Percentiles rank a stretch among this genome's conserved stretches.
Evolutionary conservation across 306 rosid species (phyloP).

Genomic region (Betula pendula): DNA sequence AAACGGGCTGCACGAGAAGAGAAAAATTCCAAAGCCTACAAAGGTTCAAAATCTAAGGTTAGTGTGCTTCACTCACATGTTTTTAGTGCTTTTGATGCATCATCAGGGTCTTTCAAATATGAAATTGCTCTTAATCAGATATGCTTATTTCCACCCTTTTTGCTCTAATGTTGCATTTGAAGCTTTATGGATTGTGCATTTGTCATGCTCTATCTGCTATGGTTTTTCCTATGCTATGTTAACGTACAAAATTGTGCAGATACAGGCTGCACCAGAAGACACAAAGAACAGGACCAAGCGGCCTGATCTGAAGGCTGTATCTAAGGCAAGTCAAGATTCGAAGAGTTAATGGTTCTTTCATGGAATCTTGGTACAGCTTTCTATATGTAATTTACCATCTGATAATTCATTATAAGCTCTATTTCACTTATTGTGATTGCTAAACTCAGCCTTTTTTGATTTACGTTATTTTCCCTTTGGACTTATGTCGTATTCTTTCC

Average conservation of each 20-base stretch:
- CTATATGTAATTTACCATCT: background rate
- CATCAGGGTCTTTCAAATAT: background rate
- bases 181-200: background rate
- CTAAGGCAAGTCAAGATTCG: constrained; percentile 59
- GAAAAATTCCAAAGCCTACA: background rate
- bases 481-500: background rate
- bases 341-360: background rate
- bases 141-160: background rate
- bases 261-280: constrained; percentile 24
- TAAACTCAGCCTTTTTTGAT: background rate
- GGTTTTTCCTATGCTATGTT: background rate
- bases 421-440: background rate
- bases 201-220: background rate
- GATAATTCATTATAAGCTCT: constrained; percentile 7
- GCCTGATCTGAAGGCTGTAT: constrained; percentile 87
- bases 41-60: constrained; percentile 38
- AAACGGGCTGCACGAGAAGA: background rate
- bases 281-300: constrained; percentile 53
- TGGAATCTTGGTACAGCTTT: constrained; percentile 8
- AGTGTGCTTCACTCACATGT: background rate
- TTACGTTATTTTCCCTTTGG: constrained; percentile 2
- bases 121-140: background rate
- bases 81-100: no score
- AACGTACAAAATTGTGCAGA: constrained; percentile 33
- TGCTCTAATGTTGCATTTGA: background rate